A percentile compares a stretch with the other conserved stretches of the same genome.
phyloP scores from a whole-genome alignment of 495 filamentous ascomycete species.

The Cryomyces minteri region DNA sequence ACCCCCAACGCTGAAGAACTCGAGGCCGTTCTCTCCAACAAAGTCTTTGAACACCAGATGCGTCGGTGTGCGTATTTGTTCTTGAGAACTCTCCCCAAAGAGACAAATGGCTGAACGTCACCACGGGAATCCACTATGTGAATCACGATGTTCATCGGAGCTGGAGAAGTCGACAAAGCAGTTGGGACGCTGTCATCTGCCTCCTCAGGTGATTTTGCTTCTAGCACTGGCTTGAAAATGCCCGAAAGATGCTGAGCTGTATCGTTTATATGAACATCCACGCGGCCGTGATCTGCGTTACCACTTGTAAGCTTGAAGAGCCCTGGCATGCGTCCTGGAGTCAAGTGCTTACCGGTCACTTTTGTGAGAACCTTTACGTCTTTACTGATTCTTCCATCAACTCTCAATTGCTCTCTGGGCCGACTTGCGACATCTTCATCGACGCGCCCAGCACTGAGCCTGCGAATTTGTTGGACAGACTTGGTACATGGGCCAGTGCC shows the following conservation, averaged over 20 bases:
- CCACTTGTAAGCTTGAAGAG: not conserved
- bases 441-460: too few relatives aligned
- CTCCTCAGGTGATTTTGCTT: not conserved
- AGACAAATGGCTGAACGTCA: conserved; percentile 64
- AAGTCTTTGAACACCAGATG: conserved; percentile 53
- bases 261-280: not conserved
- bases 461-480: too few relatives aligned
- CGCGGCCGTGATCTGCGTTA: not conserved
- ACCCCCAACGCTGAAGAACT: conserved; percentile 67
- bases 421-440: too few relatives aligned
- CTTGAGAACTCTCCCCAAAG: conserved; percentile 44
- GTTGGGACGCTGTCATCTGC: not conserved
- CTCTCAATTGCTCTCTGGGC: too few relatives aligned
- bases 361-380: too few relatives aligned
- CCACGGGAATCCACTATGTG: conserved; percentile 63
- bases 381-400: too few relatives aligned
- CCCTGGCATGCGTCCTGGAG: too few relatives aligned
- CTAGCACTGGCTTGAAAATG: not conserved
- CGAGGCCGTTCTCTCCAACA: conserved; percentile 48
- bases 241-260: too few relatives aligned
- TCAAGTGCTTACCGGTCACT: too few relatives aligned
- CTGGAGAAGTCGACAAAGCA: not conserved
- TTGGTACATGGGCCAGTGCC: too few relatives aligned
- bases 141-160: conserved; percentile 51
- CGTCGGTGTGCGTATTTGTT: conserved; percentile 46